Percentiles rank a stretch among this genome's conserved stretches.
phyloP scores from a whole-genome alignment of 768 basidiomycete genomes.

The Trametes punicea region DNA sequence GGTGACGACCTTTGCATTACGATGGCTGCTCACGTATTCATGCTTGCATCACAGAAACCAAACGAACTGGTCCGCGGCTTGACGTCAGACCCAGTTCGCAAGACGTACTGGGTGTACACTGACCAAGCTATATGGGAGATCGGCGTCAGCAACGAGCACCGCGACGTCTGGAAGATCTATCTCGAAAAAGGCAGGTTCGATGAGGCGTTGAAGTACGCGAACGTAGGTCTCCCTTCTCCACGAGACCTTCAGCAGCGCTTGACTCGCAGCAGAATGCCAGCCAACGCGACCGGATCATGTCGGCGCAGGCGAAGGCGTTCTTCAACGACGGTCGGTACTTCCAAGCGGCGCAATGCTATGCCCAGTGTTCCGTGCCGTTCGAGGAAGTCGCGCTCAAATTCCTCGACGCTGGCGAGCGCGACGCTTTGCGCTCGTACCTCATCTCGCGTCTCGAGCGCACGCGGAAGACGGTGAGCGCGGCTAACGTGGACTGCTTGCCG shows the following conservation, averaged over 20 bases:
- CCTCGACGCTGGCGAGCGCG: slow-evolving; percentile 84
- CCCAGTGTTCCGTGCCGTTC: slow-evolving; percentile 82
- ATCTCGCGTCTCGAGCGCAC: slow-evolving; percentile 84
- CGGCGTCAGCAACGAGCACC: slow-evolving; percentile 79
- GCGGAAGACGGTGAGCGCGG: slow-evolving; percentile 63
- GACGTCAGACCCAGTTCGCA: slow-evolving; percentile 78
- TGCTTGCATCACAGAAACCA: slow-evolving; percentile 50
- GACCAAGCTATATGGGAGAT: slow-evolving; percentile 88
- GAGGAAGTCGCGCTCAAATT: slow-evolving; percentile 93
- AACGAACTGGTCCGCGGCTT: slow-evolving; percentile 72
- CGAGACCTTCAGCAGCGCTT: not conserved
- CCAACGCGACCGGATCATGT: slow-evolving; percentile 83
- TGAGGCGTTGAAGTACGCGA: slow-evolving; percentile 75
- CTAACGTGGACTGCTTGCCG: not conserved
- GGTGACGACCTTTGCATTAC: slow-evolving; percentile 37
- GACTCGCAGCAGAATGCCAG: slow-evolving; percentile 56
- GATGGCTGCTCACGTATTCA: not conserved
- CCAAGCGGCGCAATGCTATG: slow-evolving; percentile 89
- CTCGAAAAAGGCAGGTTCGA: slow-evolving; percentile 76
- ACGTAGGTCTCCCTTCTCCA: slow-evolving; percentile 45
- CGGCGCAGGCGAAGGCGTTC: slow-evolving; percentile 76
- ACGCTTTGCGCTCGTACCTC: slow-evolving; percentile 87
- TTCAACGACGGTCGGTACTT: slow-evolving; percentile 82
- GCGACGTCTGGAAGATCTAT: slow-evolving; percentile 93
- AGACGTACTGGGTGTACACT: slow-evolving; percentile 94